These are phyloP conservation scores for Graphilbum sp. DNA, from an alignment of 2,329 filamentous ascomycete genomes.

Conservation along the genomic window DNA sequence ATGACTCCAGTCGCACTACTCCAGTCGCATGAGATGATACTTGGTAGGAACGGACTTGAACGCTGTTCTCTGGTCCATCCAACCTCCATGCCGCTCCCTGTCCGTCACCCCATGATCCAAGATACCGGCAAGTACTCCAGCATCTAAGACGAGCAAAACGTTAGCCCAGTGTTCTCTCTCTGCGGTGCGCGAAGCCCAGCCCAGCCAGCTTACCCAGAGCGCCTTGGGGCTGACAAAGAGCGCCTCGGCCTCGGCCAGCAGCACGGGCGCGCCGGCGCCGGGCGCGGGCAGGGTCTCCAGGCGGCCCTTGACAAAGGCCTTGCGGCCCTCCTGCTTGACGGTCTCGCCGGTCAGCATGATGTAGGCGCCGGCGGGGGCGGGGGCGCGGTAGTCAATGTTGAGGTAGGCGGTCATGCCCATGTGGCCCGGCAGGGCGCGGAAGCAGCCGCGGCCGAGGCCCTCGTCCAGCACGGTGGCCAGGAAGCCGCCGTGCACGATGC, in stretches of 20 bases:
- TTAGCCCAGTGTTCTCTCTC: neutral
- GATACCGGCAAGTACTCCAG: neutral
- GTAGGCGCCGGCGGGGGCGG: slow-evolving; percentile 58
- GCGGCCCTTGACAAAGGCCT: slow-evolving; percentile 82
- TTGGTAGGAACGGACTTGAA: no score
- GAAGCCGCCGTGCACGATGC: slow-evolving; percentile 78
- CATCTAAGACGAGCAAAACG: neutral
- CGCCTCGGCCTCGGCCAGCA: slow-evolving; percentile 69
- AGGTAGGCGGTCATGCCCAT: slow-evolving; percentile 77
- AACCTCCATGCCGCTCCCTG: no score
- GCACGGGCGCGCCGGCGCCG: slow-evolving; percentile 32
- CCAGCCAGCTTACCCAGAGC: slow-evolving; percentile 44
- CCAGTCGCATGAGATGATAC: no score
- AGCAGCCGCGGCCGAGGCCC: slow-evolving; percentile 73
- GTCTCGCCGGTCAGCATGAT: slow-evolving; percentile 68
- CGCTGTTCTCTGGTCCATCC: no score
- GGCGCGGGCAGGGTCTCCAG: slow-evolving; percentile 59
- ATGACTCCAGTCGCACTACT: no score
- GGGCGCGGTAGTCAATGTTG: slow-evolving; percentile 66
- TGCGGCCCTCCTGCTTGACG: slow-evolving; percentile 74
- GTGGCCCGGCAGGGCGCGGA: slow-evolving; percentile 73
- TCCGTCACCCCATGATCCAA: neutral
- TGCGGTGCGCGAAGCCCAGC: neutral
- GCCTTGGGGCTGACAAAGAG: slow-evolving; percentile 81
- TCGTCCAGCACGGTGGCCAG: slow-evolving; percentile 90